Evolutionary conservation across 2,329 filamentous ascomycete species (phyloP), one percentile per base, ranked within the genome.

Genomic region (Aspergillus sp.): DNA sequence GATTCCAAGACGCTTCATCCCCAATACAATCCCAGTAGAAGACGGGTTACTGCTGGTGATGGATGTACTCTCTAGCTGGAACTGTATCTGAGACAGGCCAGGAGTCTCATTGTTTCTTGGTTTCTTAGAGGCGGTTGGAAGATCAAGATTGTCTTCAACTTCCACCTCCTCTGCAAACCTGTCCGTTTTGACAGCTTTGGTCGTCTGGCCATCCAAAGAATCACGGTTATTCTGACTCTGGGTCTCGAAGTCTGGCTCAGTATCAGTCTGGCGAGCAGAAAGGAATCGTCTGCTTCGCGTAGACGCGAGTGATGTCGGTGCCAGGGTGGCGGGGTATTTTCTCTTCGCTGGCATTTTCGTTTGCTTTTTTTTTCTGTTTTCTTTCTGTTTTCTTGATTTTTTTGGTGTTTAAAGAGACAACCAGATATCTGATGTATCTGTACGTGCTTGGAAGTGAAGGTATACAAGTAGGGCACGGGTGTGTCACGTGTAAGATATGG

Each of bases 401-500:
- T 21, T 21, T 43, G 40, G n/a, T 17, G 17, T 17, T 43, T 11
- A 43, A 21, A 43, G 40, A 43, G 19, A 9, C 7, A 43, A 35
- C 12, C 23, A 47, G 21, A 6, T 15, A 52, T n/a, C 15, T 27
- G 47, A 19, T 54, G 17, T 41, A 41, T 37, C 15, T 47, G 23
- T 40, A 49, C 15, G 46, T 35, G 45, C n/a, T 35, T 31, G 40
- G 31, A 21, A 23, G 21, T 59, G 56, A 56, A 44, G 52, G 21
- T 58, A 43, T 19, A 15, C 45, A 53, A 44, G 35, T 51, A 62
- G 56, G 57, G 52, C 45, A 59, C 27, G 8, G 11, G 7, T 8
- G 15, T 17, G 48, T 65, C 58, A 64, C 53, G 62, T 62, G 63
- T 49, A 55, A n/a, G 11, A 15, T 37, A 19, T 24, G 33, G 17